Evolutionary conservation across 257 asterid species (phyloP).

Genomic region (Salvia miltiorrhiza): DNA sequence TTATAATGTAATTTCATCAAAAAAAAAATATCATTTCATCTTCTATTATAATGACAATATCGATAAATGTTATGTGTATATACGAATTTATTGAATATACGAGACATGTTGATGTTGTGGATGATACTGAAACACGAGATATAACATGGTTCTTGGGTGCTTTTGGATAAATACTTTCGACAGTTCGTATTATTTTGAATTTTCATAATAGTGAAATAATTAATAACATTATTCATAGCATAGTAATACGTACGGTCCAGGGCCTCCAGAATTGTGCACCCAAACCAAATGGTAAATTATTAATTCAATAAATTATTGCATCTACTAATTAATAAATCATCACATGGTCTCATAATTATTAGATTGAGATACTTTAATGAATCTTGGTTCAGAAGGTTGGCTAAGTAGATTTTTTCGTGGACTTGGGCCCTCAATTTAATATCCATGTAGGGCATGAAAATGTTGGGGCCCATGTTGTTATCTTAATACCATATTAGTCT

Average conservation of each 20-base stretch:
- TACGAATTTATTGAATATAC: background rate
- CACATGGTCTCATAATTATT: slow-evolving; percentile 7
- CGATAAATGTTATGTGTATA: too few species aligned
- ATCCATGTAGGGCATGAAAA: background rate
- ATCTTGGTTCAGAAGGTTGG: slow-evolving; percentile 9
- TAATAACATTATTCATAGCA: background rate
- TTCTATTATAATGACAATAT: background rate
- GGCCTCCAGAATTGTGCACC: background rate
- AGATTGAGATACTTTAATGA: background rate
- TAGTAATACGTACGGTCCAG: background rate
- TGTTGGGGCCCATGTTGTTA: background rate
- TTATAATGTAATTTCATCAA: too few species aligned
- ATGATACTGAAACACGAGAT: background rate
- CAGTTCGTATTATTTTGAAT: background rate
- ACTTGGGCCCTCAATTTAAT: slow-evolving; percentile 16
- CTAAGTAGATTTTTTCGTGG: background rate
- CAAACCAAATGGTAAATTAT: background rate
- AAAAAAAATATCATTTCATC: too few species aligned
- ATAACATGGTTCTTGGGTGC: too few species aligned
- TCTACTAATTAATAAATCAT: background rate
- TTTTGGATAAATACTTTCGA: background rate
- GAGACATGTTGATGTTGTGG: background rate
- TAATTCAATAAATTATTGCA: background rate
- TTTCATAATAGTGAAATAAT: background rate
- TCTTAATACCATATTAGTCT: background rate